These are phyloP conservation scores for Pseudogymnoascus sp. DNA, from an alignment of 2,329 filamentous ascomycete species.

Conservation along the genomic window DNA sequence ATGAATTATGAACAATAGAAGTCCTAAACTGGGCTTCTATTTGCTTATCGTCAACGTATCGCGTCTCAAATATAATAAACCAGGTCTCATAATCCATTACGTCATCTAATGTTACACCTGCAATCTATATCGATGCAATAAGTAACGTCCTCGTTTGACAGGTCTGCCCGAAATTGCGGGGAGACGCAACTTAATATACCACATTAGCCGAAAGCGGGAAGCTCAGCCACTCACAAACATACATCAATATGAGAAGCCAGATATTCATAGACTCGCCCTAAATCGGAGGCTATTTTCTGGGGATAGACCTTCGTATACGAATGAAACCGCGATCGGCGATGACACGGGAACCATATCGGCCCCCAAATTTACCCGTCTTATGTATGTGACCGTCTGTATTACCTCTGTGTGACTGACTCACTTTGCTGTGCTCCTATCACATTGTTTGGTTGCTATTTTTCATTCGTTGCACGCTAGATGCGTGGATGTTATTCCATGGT, in stretches of 20 bases:
- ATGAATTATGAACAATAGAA: not conserved
- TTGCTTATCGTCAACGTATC: not conserved
- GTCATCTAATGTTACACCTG: not conserved
- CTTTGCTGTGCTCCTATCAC: not conserved
- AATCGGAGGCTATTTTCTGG: not conserved
- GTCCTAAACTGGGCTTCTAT: not conserved
- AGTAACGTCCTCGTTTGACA: not conserved
- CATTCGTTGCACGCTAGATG: not conserved
- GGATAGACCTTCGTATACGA: not conserved
- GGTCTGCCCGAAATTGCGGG: not conserved
- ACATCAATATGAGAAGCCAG: not conserved
- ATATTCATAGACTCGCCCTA: not conserved
- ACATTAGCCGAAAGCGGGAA: not conserved
- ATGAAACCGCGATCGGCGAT: not conserved
- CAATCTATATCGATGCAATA: not conserved
- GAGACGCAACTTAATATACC: not conserved
- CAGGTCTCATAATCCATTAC: not conserved
- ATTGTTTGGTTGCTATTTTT: not conserved
- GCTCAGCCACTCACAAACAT: not conserved
- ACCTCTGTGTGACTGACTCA: not conserved
- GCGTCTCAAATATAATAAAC: not conserved
- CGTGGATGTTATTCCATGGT: not conserved
- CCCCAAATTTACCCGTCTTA: not conserved
- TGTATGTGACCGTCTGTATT: not conserved
- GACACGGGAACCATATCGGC: not conserved